Evolutionary conservation across 257 asterid species (phyloP).

Genomic region (Fraxinus excelsior): DNA sequence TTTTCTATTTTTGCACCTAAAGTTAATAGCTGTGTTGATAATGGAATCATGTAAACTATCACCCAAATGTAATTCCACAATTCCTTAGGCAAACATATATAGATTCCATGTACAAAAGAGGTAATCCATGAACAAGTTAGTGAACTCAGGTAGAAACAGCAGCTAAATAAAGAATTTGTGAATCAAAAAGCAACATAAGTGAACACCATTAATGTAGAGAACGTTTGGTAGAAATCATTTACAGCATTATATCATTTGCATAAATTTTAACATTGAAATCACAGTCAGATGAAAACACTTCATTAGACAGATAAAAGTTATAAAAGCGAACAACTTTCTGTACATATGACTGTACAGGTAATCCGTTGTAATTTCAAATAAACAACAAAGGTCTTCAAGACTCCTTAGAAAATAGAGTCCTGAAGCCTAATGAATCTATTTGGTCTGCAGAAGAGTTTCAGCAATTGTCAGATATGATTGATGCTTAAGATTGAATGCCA

Average conservation of each 20-base stretch:
- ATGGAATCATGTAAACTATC: no score
- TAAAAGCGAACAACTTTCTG: conserved; percentile 32
- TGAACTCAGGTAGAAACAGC: no score
- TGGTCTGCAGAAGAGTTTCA: conserved; percentile 14
- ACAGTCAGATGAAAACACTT: conserved; percentile 21
- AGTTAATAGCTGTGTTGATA: no score
- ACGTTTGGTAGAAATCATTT: conserved; percentile 20
- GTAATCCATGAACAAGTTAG: no score
- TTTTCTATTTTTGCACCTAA: no score
- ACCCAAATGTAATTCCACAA: no score
- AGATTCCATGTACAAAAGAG: no score
- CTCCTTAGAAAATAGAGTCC: conserved; percentile 27
- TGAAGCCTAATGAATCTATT: conserved; percentile 24
- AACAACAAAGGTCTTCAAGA: conserved; percentile 21
- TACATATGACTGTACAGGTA: conserved; percentile 45
- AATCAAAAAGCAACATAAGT: neutral
- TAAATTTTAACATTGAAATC: conserved; percentile 10
- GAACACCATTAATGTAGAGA: conserved; percentile 1
- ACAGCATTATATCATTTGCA: conserved; percentile 12
- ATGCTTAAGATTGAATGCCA: conserved; percentile 13
- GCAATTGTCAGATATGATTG: conserved; percentile 14
- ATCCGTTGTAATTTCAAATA: neutral
- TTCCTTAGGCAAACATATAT: no score
- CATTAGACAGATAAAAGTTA: conserved; percentile 21
- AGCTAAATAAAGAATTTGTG: neutral